Percentiles rank a stretch among this genome's conserved stretches.
Evolutionary conservation across 1,284 basidiomycete genomes (phyloP).

Genomic region (Cryptococcus maquisensis): DNA sequence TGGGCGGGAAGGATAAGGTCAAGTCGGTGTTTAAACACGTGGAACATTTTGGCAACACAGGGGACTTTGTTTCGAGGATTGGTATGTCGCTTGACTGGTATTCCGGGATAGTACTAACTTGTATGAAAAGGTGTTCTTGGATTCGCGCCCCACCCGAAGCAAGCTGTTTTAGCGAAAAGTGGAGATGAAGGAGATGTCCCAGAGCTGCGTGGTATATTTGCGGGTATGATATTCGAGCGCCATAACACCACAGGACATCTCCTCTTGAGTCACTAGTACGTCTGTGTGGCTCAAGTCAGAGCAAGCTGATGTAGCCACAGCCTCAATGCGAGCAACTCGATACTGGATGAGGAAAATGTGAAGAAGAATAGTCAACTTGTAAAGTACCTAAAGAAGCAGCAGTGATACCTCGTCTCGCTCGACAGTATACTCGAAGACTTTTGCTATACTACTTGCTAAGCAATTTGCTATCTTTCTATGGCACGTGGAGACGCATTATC

Average conservation of each 20-base stretch:
- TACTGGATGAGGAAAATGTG: neutral
- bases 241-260: constrained; percentile 26
- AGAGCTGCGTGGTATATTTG: constrained; percentile 23
- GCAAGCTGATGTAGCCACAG: neutral
- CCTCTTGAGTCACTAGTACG: constrained; percentile 31
- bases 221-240: constrained; percentile 31
- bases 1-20: too few species aligned
- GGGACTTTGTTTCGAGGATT: constrained; percentile 31
- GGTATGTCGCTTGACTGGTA: constrained; percentile 16
- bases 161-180: neutral
- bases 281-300: neutral
- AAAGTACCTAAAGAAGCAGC: too few species aligned
- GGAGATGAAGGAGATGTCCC: too few species aligned
- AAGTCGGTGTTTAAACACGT: constrained; percentile 15
- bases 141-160: constrained; percentile 14
- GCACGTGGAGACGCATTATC: too few species aligned
- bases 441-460: too few species aligned
- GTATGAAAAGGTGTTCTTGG: neutral
- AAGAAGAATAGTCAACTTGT: too few species aligned
- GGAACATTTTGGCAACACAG: constrained; percentile 38
- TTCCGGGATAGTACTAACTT: constrained; percentile 9
- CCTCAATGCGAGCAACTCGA: neutral
- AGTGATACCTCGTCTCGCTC: too few species aligned
- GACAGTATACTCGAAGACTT: too few species aligned
- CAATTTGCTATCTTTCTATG: too few species aligned